Evolutionary conservation across 2,329 filamentous ascomycete genomes (phyloP).

Genomic region (Trichoderma koningii): DNA sequence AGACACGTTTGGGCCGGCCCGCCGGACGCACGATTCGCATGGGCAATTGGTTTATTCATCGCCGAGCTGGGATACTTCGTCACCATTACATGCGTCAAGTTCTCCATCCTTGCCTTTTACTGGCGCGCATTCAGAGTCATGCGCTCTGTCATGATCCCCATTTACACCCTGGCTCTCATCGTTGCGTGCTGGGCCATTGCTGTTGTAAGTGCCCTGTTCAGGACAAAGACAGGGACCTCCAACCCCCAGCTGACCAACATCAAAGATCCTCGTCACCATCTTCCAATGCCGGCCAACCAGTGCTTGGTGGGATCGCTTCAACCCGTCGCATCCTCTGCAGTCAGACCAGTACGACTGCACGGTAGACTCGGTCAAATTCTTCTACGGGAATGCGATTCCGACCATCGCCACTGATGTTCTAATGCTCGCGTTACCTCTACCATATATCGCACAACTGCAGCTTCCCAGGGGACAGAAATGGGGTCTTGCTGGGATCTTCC

Average conservation of each 20-base stretch:
- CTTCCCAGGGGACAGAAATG: constrained; percentile 34
- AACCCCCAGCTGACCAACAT: background rate
- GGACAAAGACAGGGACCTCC: background rate
- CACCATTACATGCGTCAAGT: constrained; percentile 31
- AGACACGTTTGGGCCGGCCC: constrained; percentile 33
- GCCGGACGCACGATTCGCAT: constrained; percentile 30
- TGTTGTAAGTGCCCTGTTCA: constrained; percentile 29
- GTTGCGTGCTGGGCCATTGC: constrained; percentile 31
- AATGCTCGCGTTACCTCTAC: constrained; percentile 36
- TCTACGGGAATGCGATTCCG: constrained; percentile 36
- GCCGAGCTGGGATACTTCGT: constrained; percentile 32
- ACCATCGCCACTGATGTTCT: constrained; percentile 36
- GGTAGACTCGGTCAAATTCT: constrained; percentile 33
- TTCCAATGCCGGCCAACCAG: constrained; percentile 31
- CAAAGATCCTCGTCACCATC: constrained; percentile 29
- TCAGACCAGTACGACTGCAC: constrained; percentile 28
- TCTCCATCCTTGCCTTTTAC: constrained; percentile 35
- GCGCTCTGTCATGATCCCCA: constrained; percentile 30
- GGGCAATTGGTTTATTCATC: constrained; percentile 32
- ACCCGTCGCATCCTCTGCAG: constrained; percentile 27
- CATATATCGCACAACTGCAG: constrained; percentile 35
- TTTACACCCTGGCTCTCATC: constrained; percentile 29
- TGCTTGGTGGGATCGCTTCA: constrained; percentile 32
- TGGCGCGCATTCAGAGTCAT: constrained; percentile 34
- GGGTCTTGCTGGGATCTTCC: constrained; percentile 33